Base-by-base conservation (phyloP, 208 protist genomes). In the Trypanosomatidae sp. region DNA sequence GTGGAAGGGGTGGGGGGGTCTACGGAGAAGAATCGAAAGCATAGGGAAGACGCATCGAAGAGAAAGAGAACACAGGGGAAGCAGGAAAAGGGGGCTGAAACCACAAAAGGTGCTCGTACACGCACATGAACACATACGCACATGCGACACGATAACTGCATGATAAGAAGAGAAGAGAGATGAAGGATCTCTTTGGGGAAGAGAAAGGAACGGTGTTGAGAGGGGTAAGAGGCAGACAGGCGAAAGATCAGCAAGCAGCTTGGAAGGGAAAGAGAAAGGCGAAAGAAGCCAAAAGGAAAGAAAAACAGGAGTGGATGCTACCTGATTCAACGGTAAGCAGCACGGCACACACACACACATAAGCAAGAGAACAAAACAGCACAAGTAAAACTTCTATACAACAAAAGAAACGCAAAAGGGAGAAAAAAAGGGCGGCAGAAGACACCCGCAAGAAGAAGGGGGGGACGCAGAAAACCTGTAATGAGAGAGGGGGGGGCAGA, bases 161-260 rank as follows among this genome's bases (percentile, higher is more conserved):
- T 41, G 30, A 43, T 33, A 9, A 17, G 55, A 39, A 25, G 43
- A 69, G 62, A 65, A 73, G 71, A 62, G 43, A 62, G 41, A 49
- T 15, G n/a, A 66, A 46, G 41, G 10, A 49, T 10, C 30, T 62
- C 33, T 44, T 39, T 19, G 19, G 41, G 30, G 5, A 15, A 46
- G 7, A 17, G 33, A 39, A 19, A 44, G 19, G 8, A 46, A 39
- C 28, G 33, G 25, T 8, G 55, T n/a, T 8, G 28, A 36, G 3
- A 59, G 7, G n/a, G 28, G 22, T 36, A 59, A 59, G 28, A 17
- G 39, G 6, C 25, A 68, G 8, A 52, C 28, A 43, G 13, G 43
- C 46, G 22, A 36, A 47, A 43, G 49, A 62, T 10, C 30, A 47
- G 56, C 30, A 49, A 69, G 44, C 25, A 30, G 30, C 7, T 36